Conservation (phyloP, 1,284 basidiomycete genomes). For the Sporisorium exsertum region DNA sequence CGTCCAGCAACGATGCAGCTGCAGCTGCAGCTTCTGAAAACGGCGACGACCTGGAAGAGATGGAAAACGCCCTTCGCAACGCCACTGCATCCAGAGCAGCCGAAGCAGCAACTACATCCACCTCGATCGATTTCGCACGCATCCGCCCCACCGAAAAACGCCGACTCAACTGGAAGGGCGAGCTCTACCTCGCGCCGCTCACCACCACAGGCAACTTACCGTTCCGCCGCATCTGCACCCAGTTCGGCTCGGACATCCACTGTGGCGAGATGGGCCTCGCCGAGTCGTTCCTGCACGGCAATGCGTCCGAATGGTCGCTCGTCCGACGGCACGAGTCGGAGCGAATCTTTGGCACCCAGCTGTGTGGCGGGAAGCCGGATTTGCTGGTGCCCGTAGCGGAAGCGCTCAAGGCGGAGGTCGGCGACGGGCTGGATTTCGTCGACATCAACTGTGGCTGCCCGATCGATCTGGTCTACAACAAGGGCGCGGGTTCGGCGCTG, state of each 20-base stretch:
- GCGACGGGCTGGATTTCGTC: constrained; percentile 82
- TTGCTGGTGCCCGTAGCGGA: constrained; percentile 86
- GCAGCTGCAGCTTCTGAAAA: constrained; percentile 73
- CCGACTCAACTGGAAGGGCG: constrained; percentile 82
- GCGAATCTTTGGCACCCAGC: constrained; percentile 88
- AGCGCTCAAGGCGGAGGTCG: constrained; percentile 77
- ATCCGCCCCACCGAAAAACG: constrained; percentile 85
- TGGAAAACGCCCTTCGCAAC: constrained; percentile 53
- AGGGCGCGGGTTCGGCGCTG: constrained; percentile 89
- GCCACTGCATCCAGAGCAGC: constrained; percentile 12
- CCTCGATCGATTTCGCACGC: constrained; percentile 72
- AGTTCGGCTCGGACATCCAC: constrained; percentile 91
- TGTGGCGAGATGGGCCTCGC: constrained; percentile 83
- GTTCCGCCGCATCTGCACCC: constrained; percentile 87
- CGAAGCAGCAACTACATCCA: constrained; percentile 24
- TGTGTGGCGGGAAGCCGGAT: constrained; percentile 72
- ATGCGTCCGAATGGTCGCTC: constrained; percentile 64
- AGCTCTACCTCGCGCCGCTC: constrained; percentile 91
- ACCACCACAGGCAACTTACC: constrained; percentile 97
- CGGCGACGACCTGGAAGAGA: constrained; percentile 56
- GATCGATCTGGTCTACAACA: constrained; percentile 93
- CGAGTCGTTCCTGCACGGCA: constrained; percentile 61
- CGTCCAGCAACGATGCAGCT: constrained; percentile 63
- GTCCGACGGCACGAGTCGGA: constrained; percentile 80
- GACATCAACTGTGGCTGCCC: constrained; percentile 97